Evolutionary conservation across 2,329 filamentous ascomycete genomes (phyloP), one percentile per base, ranked within the genome.

Genomic region (Arachnomyces sp.): DNA sequence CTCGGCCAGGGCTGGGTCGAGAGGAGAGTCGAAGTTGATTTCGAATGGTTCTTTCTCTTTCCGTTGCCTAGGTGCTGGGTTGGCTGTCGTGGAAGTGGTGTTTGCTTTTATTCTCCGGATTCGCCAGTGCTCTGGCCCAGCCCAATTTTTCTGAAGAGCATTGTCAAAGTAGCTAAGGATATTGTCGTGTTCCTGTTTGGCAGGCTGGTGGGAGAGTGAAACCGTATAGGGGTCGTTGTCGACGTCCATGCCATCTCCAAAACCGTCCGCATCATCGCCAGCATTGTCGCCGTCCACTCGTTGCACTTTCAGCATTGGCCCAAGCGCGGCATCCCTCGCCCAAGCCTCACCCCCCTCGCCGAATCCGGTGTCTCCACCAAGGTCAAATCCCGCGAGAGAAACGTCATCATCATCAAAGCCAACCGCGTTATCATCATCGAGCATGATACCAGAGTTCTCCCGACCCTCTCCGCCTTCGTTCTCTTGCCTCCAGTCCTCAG

Each of bases 141-240:
- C 82, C 90, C 92, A 98, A 56, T 95, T 95, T 73, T 94, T 96
- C 59, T 92, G 86, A 32, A 96, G 68, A 2, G 90, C 89, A 56
- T 94, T 87, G 60, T 98, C 92, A 57, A 98, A 98, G 67, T 96
- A 98, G 56, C 85, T 84, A n/a, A 98, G 74, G 43, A 98, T 94
- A 54, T 94, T 90, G 52, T 96, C 87, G 57, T 95, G 88, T 59
- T 82, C 70, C 32, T 65, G 66, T 43, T 86, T 85, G 37, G 73
- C 72, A 40, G 79, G 78, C 38, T 76, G 73, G 51, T 83, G 82
- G 31, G 77, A 77, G 68, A 94, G 79, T n/a, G 84, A 84, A 6
- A 95, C 76, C 16, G 82, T 73, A 57, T 87, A 95, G 47, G 85
- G 77, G 41, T 80, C 79, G 29, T 80, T 81, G 4, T 67, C 71